Evolutionary conservation across 371 early-diverging fungal genomes (phyloP).

Genomic region (Coemansia sp.): DNA sequence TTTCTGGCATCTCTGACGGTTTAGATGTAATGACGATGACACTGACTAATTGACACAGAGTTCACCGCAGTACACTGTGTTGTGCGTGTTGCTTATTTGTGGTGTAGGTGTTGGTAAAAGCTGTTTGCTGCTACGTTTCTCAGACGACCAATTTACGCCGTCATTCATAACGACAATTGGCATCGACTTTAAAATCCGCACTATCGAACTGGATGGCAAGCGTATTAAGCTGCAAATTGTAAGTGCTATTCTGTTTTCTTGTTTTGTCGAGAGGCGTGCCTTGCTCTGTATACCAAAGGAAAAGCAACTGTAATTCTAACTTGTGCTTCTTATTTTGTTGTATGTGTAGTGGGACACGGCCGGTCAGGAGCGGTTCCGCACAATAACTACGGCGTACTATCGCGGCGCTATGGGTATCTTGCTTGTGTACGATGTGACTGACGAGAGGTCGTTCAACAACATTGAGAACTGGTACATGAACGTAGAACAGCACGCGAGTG

Average conservation of each 20-base stretch:
- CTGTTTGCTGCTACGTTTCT: constrained; percentile 96
- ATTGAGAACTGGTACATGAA: constrained; percentile 96
- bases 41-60: too few relatives aligned
- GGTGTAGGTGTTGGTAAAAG: constrained; percentile 99
- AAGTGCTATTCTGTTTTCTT: not conserved
- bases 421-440: constrained; percentile 98
- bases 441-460: constrained; percentile 90
- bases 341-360: constrained; percentile 94
- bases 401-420: constrained; percentile 99
- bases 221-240: constrained; percentile 97
- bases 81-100: constrained; percentile 98
- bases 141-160: constrained; percentile 98
- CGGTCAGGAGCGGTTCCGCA: constrained; percentile 99
- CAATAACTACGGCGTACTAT: constrained; percentile 98
- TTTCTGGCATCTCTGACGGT: too few relatives aligned
- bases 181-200: constrained; percentile 99
- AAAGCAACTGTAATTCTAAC: too few relatives aligned
- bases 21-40: too few relatives aligned
- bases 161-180: constrained; percentile 99
- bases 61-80: constrained; percentile 53
- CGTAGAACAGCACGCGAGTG: constrained; percentile 95
- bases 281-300: too few relatives aligned
- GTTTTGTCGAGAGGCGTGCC: not conserved
- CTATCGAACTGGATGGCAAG: constrained; percentile 97
- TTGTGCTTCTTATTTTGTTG: not conserved